These are phyloP conservation scores for Gymnopilus junonius DNA, from an alignment of 768 basidiomycete species.

Conservation along the genomic window DNA sequence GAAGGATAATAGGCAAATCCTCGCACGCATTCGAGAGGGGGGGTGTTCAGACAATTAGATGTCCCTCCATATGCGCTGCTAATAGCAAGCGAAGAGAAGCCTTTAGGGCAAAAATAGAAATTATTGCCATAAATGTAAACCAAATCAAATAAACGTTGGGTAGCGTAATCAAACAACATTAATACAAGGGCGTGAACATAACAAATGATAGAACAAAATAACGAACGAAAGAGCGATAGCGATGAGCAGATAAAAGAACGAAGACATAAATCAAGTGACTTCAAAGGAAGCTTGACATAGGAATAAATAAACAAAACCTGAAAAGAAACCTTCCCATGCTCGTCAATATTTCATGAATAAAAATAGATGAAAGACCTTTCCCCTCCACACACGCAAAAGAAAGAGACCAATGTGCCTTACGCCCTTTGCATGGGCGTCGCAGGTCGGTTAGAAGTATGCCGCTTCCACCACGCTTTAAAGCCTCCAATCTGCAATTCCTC, in stretches of 20 bases:
- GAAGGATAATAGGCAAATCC: too few species aligned
- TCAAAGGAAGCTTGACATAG: too few species aligned
- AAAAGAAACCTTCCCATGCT: neutral
- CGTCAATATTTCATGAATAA: neutral
- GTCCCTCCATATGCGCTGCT: too few species aligned
- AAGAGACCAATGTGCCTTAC: neutral
- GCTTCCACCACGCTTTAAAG: conserved; percentile 21
- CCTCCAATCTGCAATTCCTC: conserved; percentile 2
- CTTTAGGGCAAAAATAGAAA: too few species aligned
- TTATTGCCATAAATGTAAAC: neutral
- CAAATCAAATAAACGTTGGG: neutral
- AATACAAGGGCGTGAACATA: neutral
- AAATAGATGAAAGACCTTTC: neutral
- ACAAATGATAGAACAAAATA: too few species aligned
- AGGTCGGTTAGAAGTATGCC: conserved; percentile 9
- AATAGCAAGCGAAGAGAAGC: too few species aligned
- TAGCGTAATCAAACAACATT: neutral
- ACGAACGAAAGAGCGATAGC: neutral
- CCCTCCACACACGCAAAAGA: neutral
- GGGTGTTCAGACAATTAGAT: too few species aligned
- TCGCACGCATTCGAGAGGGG: too few species aligned
- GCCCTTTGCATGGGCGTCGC: neutral
- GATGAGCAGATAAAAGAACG: neutral
- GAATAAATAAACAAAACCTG: neutral
- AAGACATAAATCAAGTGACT: neutral